These are phyloP conservation scores for Trichoderma harzianum DNA, from an alignment of 2,329 filamentous ascomycete species.

Conservation along the genomic window DNA sequence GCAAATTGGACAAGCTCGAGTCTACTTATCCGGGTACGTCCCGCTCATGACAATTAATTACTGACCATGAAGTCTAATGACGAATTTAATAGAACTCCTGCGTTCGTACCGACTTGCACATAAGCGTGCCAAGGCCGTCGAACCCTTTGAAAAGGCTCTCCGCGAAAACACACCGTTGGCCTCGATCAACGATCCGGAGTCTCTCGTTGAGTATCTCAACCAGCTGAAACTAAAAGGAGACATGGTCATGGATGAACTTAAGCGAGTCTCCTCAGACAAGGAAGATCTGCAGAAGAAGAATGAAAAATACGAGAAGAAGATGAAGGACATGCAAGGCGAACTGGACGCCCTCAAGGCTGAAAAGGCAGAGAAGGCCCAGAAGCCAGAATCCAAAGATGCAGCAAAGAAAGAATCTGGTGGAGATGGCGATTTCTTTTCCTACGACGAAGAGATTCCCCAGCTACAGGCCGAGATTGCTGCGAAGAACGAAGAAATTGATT, in stretches of 20 bases:
- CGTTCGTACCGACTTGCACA: slow-evolving; percentile 92
- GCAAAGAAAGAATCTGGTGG: slow-evolving; percentile 31
- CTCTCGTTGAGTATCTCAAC: slow-evolving; percentile 84
- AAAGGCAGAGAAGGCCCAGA: slow-evolving; percentile 27
- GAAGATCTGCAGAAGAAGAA: slow-evolving; percentile 75
- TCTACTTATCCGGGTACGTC: slow-evolving; percentile 73
- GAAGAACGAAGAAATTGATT: slow-evolving; percentile 67
- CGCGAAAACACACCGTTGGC: slow-evolving; percentile 90
- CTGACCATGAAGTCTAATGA: background rate
- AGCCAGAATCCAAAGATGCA: background rate
- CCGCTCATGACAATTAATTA: background rate
- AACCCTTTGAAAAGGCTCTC: slow-evolving; percentile 86
- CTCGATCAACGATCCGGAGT: slow-evolving; percentile 79
- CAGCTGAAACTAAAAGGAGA: slow-evolving; percentile 82
- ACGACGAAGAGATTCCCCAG: slow-evolving; percentile 80
- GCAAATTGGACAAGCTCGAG: slow-evolving; percentile 88
- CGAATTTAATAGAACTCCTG: slow-evolving; percentile 62
- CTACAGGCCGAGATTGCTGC: slow-evolving; percentile 72
- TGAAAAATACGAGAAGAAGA: slow-evolving; percentile 63
- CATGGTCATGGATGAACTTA: slow-evolving; percentile 92
- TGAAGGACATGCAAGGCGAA: slow-evolving; percentile 62
- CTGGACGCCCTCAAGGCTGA: slow-evolving; percentile 47
- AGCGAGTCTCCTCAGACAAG: slow-evolving; percentile 77
- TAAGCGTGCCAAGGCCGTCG: slow-evolving; percentile 78
- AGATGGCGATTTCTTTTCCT: slow-evolving; percentile 76